Conservation (phyloP, 2,329 filamentous ascomycete species). For the Zymoseptoria pseudotritici region DNA sequence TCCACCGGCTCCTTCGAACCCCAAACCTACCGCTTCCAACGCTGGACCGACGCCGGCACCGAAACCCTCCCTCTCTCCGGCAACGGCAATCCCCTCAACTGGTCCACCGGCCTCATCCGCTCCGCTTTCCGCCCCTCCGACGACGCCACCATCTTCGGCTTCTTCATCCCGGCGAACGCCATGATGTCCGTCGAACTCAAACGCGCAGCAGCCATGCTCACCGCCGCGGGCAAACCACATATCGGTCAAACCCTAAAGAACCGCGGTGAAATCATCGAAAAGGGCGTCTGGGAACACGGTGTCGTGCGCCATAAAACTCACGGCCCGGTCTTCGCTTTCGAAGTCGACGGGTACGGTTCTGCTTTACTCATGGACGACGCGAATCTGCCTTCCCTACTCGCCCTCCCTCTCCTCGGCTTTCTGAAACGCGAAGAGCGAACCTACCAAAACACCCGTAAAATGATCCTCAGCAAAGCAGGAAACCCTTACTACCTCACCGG, state of each 20-base stretch:
- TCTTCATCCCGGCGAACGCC: constrained; percentile 90
- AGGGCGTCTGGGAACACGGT: constrained; percentile 78
- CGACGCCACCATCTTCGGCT: constrained; percentile 88
- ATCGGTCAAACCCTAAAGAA: constrained; percentile 44
- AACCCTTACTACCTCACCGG: constrained; percentile 89
- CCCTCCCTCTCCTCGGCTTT: constrained; percentile 73
- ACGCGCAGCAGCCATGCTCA: constrained; percentile 64
- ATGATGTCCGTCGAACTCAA: constrained; percentile 89
- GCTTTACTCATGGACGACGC: constrained; percentile 83
- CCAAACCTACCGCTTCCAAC: constrained; percentile 84
- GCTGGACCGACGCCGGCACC: constrained; percentile 71
- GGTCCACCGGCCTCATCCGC: constrained; percentile 74
- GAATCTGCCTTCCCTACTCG: constrained; percentile 74
- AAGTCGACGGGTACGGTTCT: constrained; percentile 81
- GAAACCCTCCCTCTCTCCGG: constrained; percentile 80
- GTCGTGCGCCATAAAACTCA: constrained; percentile 68
- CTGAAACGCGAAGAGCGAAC: constrained; percentile 55
- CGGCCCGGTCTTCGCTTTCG: constrained; percentile 75
- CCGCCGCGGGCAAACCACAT: constrained; percentile 48
- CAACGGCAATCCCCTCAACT: constrained; percentile 83
- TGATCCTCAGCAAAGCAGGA: constrained; percentile 64
- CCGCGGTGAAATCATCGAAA: constrained; percentile 58
- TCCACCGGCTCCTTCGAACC: constrained; percentile 55
- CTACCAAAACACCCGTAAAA: constrained; percentile 83
- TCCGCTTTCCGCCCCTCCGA: constrained; percentile 93